Base-by-base conservation (phyloP, 495 filamentous ascomycete species). In the Podospora pseudocomata region DNA sequence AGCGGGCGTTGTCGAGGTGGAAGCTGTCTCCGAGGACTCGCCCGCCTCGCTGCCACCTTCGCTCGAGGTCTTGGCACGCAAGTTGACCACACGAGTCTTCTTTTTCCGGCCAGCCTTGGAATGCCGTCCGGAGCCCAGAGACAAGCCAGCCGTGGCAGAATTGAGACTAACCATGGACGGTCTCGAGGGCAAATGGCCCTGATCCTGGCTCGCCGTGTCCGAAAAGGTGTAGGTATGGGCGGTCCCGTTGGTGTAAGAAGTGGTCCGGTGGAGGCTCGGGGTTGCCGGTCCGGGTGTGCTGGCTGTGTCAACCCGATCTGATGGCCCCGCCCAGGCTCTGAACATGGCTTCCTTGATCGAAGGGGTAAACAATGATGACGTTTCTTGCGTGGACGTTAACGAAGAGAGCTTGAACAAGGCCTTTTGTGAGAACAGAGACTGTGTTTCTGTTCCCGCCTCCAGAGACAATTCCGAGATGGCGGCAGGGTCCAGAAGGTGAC, bases 71-170 rank as follows among this genome's bases (percentile, higher is more conserved):
- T 84, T 88, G 54, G 85, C 84, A 5, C 94, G 90, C 57, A 99
- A 79, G 75, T 98, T 93, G 67, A 99, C 92, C 32, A 99, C 91
- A n/a, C 95, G 87, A 68, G 88, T 93, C 86, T 97, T 98, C 77
- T 92, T 91, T 76, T 90, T 94, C 34, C 92, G 86, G 30, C 86
- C 86, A n/a, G 86, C 79, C 75, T 91, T 89, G 7, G 88, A 85
- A 71, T 90, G 86, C 49, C 87, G 84, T 39, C 86, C 86, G 16
- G 87, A 82, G 1, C 88, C 90, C 53, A 92, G 80, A 23, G 83
- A 86, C 55, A 94, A 80, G 0, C 90, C 89, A 49, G 81, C 88
- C 74, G 80, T 80, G 15, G 83, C 80, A 5, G 84, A 87, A 67
- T 80, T 75, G 66, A 85, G 67, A 75, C 77, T 76, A 27, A 83